A percentile compares a stretch with the other conserved stretches of the same genome.
Evolutionary conservation across 1,139 yeast genomes (phyloP).

Genomic region (Candida sojae): DNA sequence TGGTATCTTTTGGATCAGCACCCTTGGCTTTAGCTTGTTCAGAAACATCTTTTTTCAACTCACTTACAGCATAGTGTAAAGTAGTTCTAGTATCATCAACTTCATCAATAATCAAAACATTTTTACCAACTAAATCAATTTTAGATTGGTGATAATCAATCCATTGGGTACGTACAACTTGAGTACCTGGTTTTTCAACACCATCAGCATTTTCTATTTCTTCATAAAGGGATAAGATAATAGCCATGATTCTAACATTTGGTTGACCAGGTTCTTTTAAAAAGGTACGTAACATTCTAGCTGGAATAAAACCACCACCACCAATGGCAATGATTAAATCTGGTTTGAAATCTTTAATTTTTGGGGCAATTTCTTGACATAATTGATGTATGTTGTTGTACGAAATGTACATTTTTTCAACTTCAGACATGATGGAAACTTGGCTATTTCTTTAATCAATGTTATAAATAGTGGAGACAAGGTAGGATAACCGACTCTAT

Average conservation of each 20-base stretch:
- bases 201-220: slow-evolving; percentile 62
- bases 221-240: slow-evolving; percentile 87
- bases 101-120: slow-evolving; percentile 83
- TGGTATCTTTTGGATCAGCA: slow-evolving; percentile 57
- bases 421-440: slow-evolving; percentile 31
- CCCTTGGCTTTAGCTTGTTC: slow-evolving; percentile 53
- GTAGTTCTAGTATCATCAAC: slow-evolving; percentile 97
- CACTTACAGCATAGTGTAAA: slow-evolving; percentile 85
- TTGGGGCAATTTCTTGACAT: slow-evolving; percentile 81
- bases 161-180: slow-evolving; percentile 95
- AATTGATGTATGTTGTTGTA: slow-evolving; percentile 93
- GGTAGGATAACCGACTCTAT: slow-evolving; percentile 7
- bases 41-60: slow-evolving; percentile 79
- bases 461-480: slow-evolving; percentile 4
- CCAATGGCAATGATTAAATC: slow-evolving; percentile 88
- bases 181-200: slow-evolving; percentile 64
- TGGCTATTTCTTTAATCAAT: neutral
- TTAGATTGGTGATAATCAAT: slow-evolving; percentile 74
- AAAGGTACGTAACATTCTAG: slow-evolving; percentile 90
- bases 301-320: slow-evolving; percentile 97
- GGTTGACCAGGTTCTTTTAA: slow-evolving; percentile 83
- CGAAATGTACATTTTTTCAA: slow-evolving; percentile 73
- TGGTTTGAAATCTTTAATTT: slow-evolving; percentile 71
- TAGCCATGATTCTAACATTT: slow-evolving; percentile 91
- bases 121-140: slow-evolving; percentile 74